Evolutionary conservation across 306 rosid species (phyloP).

Genomic region (Abrus precatorius): DNA sequence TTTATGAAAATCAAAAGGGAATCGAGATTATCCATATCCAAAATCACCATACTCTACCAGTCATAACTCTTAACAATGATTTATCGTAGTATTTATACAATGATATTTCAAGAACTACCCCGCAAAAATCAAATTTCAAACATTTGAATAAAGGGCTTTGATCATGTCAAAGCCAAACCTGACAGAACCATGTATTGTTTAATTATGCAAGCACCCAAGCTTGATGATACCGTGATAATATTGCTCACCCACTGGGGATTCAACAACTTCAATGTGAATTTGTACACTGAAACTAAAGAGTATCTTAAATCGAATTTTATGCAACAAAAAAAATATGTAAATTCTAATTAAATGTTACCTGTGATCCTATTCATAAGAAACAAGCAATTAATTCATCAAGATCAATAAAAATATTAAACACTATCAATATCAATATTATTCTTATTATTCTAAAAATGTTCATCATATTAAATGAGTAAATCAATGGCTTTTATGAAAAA

Average conservation of each 20-base stretch:
- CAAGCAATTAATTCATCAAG: too few species aligned
- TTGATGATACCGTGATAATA: not conserved
- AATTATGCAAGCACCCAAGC: not conserved
- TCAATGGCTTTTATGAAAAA: too few species aligned
- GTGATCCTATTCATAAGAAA: too few species aligned
- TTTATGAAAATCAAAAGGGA: not conserved
- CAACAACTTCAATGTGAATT: not conserved
- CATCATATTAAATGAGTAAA: too few species aligned
- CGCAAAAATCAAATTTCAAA: not conserved
- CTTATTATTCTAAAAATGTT: too few species aligned
- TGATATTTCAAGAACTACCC: not conserved
- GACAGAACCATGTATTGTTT: not conserved
- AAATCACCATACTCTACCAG: constrained; percentile 3
- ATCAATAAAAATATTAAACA: too few species aligned
- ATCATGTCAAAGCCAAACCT: constrained; percentile 10
- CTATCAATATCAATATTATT: too few species aligned
- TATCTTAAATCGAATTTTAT: constrained; percentile 14
- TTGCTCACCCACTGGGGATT: not conserved
- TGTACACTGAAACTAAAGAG: not conserved
- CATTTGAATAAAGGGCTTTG: constrained; percentile 6
- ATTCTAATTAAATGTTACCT: not conserved
- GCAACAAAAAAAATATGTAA: not conserved
- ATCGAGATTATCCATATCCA: not conserved
- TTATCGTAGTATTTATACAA: not conserved
- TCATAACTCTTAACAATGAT: not conserved